These are phyloP conservation scores for Ascochyta clinopodiicola DNA, from an alignment of 2,329 filamentous ascomycete genomes.

Conservation along the genomic window DNA sequence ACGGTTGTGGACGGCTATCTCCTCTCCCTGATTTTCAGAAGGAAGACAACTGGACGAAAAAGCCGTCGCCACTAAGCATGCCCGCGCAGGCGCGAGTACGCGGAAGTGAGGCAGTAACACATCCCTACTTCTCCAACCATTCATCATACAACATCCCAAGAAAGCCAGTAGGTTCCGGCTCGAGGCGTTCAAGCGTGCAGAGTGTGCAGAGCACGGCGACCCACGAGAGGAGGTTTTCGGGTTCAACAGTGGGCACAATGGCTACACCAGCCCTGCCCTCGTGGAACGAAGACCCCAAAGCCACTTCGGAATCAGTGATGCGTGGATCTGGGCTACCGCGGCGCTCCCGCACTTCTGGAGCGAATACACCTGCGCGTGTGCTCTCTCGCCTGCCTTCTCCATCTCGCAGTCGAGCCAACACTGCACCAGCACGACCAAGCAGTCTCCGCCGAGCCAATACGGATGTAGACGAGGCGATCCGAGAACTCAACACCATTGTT, in stretches of 20 bases:
- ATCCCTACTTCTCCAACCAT: constrained; percentile 36
- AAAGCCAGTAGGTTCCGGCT: constrained; percentile 42
- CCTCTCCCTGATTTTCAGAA: constrained; percentile 49
- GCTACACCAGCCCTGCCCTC: constrained; percentile 35
- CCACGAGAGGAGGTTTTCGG: constrained; percentile 30
- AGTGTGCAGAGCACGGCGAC: constrained; percentile 30
- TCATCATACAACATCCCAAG: constrained; percentile 40
- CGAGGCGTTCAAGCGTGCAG: constrained; percentile 39
- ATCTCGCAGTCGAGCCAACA: constrained; percentile 46
- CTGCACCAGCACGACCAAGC: constrained; percentile 42
- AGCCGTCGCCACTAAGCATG: constrained; percentile 35
- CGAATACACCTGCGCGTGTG: constrained; percentile 30
- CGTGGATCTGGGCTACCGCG: constrained; percentile 29
- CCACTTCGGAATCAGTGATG: constrained; percentile 24
- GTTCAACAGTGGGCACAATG: constrained; percentile 31
- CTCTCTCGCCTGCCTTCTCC: constrained; percentile 43
- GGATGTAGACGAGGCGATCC: constrained; percentile 55
- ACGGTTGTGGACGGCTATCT: constrained; percentile 41
- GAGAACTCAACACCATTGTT: constrained; percentile 58
- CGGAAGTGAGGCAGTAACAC: constrained; percentile 36
- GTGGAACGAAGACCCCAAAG: constrained; percentile 33
- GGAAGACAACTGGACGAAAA: constrained; percentile 34
- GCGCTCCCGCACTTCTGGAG: constrained; percentile 37
- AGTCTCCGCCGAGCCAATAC: constrained; percentile 47
- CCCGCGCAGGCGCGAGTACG: constrained; percentile 45